phyloP scores from a whole-genome alignment of 306 rosid genomes.

The Glycine tomentella region DNA sequence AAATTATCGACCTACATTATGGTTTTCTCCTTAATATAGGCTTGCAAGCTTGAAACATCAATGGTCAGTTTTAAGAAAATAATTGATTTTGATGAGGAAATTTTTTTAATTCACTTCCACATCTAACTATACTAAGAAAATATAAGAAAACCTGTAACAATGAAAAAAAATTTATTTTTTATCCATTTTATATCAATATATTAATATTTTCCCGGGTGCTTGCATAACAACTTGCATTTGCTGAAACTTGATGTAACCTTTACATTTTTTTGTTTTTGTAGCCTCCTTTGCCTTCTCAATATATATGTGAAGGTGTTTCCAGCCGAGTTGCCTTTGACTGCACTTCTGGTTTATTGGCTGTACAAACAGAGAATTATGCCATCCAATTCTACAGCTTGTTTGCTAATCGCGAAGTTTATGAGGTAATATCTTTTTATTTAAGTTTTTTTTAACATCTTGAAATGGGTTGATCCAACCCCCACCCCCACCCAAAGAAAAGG shows the following conservation, averaged over 20 bases:
- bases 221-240: conserved; percentile 18
- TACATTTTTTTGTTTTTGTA: conserved; percentile 49
- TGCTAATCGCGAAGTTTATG: conserved; percentile 81
- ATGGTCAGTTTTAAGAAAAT: neutral
- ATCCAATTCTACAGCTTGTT: conserved; percentile 86
- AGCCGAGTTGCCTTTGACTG: conserved; percentile 74
- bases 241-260: conserved; percentile 31
- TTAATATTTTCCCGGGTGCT: conserved; percentile 25
- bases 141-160: conserved; percentile 4
- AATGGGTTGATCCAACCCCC: neutral
- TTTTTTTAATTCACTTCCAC: conserved; percentile 31
- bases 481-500: neutral
- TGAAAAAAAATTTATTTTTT: conserved; percentile 11
- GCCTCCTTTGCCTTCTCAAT: conserved; percentile 71
- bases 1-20: neutral
- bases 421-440: conserved; percentile 61
- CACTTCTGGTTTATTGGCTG: conserved; percentile 77
- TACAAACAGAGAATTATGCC: conserved; percentile 79
- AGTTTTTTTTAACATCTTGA: conserved; percentile 34
- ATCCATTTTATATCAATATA: neutral
- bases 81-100: conserved; percentile 1
- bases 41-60: conserved; percentile 23
- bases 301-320: conserved; percentile 55
- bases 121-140: neutral
- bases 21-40: neutral